Percentiles rank a stretch among this genome's conserved stretches.
Evolutionary conservation across 225 moss, liverwort and hornwort species (phyloP).

Genomic region (Pleurozium schreberi): DNA sequence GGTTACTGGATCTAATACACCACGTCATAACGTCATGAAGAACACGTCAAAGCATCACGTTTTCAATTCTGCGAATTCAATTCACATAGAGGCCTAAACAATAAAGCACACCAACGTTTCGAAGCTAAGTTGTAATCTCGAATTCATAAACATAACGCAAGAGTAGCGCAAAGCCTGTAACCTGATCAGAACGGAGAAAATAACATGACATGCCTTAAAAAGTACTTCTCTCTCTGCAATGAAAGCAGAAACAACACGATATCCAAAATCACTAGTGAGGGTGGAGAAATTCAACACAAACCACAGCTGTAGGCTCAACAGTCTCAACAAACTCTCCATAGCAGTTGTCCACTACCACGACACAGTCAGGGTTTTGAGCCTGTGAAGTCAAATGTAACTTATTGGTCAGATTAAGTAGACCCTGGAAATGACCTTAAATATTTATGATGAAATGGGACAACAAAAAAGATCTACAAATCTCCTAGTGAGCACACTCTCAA

Average conservation of each 20-base stretch:
- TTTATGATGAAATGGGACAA: not conserved
- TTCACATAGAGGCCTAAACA: not conserved
- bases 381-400: conserved; percentile 14
- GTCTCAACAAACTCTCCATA: conserved; percentile 92
- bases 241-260: not conserved
- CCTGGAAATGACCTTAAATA: not conserved
- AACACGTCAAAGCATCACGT: not conserved
- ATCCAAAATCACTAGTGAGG: not conserved
- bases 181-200: not conserved
- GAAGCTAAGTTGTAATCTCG: not conserved
- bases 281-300: conserved; percentile 4
- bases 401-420: not conserved
- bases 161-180: not conserved
- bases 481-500: not conserved
- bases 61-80: not conserved
- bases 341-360: conserved; percentile 88
- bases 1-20: not conserved
- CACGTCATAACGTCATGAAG: not conserved
- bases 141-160: not conserved
- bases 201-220: not conserved
- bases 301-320: conserved; percentile 82
- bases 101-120: not conserved
- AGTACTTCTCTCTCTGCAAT: not conserved
- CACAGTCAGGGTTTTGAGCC: conserved; percentile 68
- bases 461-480: not conserved